Evolutionary conservation across 225 moss, liverwort and hornwort genomes (phyloP), one percentile per base, ranked within the genome.

Genomic region (Sphagnum contortum): DNA sequence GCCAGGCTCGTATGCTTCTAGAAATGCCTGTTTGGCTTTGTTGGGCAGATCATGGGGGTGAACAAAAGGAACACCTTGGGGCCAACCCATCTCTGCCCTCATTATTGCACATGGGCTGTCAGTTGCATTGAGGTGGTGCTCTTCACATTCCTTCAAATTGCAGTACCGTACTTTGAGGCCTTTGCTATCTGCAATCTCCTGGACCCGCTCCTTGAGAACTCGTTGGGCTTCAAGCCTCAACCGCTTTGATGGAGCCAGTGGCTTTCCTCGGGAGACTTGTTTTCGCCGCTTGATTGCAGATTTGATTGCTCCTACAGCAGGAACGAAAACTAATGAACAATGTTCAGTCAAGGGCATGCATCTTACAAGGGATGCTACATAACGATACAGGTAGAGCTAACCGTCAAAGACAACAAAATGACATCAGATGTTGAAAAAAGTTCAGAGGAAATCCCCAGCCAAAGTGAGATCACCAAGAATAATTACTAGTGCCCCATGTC

Each of bases 1-100:
- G 70, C 96, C 96, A 50, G 96, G 96, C 67, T 98, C 96, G 71
- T 98, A 98, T 9, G 96, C 92, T 76, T 98, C 96, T 81, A 98
- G 76, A 66, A 98, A 98, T 2, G 96, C 96, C 75, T 98, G 79
- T 74, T 98, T 98, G 57, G 96, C 96, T 75, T 92, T 98, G 69
- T 98, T 98, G 49, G 96, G 96, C 66, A 98, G 83, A 70, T 98
- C 96, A 72, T 98, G 96, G 4, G 96, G 96, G 71, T 98, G 96
- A 50, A 98, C 96, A 75, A 98, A 98, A 1, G 96, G 96, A 12
- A 98, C 96, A 49, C 92, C 92, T 48, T 82, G 68, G 45, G 96
- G 96, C 96, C 96, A 98, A n/a, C 93, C 90, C 92, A 98, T 92
- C 83, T 92, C 92, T 50, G 76, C 73, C 56, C 96, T 88, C 85